phyloP scores from a whole-genome alignment of 352 stramenopile species.

The Phytopythium cucurbitacearum region DNA sequence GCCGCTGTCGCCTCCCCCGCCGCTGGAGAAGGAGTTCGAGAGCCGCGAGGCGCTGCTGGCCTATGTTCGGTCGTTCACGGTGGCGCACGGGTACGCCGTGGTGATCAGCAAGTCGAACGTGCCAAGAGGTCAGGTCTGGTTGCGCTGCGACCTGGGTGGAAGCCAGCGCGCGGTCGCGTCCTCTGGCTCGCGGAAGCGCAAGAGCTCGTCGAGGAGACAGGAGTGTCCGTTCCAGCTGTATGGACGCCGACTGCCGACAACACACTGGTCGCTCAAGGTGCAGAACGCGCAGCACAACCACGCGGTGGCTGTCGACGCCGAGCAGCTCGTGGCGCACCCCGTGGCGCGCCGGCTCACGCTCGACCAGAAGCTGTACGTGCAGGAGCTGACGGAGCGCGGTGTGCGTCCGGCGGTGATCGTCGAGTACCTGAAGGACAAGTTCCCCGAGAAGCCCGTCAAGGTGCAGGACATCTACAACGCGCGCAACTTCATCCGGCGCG shows the following conservation, averaged over 20 bases:
- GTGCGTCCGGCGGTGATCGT: slow-evolving; percentile 29
- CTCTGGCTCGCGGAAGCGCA: slow-evolving; percentile 20
- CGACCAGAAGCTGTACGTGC: slow-evolving; percentile 34
- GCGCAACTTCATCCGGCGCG: slow-evolving; percentile 37
- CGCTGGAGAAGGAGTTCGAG: slow-evolving; percentile 20
- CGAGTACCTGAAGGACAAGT: slow-evolving; percentile 26
- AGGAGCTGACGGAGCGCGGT: slow-evolving; percentile 27
- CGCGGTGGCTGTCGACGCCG: slow-evolving; percentile 9
- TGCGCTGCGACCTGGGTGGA: slow-evolving; percentile 40
- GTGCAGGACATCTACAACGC: slow-evolving; percentile 54
- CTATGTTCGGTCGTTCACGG: slow-evolving; percentile 30
- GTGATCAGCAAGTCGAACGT: slow-evolving; percentile 48
- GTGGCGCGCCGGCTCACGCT: slow-evolving; percentile 24
- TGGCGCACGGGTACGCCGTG: slow-evolving; percentile 34
- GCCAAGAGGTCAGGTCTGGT: slow-evolving; percentile 38
- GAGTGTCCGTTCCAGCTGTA: slow-evolving; percentile 47
- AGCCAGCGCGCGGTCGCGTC: slow-evolving; percentile 5
- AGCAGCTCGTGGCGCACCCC: slow-evolving; percentile 26
- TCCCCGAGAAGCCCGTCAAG: slow-evolving; percentile 39
- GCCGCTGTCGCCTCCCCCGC: slow-evolving; percentile 8
- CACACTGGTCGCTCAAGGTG: slow-evolving; percentile 27
- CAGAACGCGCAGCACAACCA: slow-evolving; percentile 35
- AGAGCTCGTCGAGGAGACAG: slow-evolving; percentile 19
- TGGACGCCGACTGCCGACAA: slow-evolving; percentile 19
- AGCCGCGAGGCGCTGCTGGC: slow-evolving; percentile 31